phyloP scores from a whole-genome alignment of 2,329 filamentous ascomycete genomes.

The Ophiostoma tasmaniense region DNA sequence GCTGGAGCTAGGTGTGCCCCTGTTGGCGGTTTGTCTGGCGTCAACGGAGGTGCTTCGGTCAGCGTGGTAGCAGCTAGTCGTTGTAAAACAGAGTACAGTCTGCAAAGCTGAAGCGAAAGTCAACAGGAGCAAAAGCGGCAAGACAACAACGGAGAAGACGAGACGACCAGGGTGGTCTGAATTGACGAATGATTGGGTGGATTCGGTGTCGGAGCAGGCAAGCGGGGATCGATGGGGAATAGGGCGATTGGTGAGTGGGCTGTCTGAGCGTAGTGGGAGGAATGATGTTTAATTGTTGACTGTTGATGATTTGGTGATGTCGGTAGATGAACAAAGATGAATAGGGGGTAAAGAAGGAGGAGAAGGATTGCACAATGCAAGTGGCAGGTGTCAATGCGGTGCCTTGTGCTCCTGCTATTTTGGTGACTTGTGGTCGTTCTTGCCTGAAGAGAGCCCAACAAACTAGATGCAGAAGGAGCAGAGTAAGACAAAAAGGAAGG shows the following conservation, averaged over 20 bases:
- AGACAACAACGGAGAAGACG: background rate
- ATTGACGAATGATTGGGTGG: conserved; percentile 7
- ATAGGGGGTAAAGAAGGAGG: too few species aligned
- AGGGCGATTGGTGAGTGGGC: background rate
- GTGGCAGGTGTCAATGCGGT: background rate
- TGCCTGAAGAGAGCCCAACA: background rate
- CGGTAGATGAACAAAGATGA: too few species aligned
- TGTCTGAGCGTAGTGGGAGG: background rate
- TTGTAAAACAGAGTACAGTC: too few species aligned
- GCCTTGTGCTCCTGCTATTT: background rate
- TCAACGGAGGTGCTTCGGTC: background rate
- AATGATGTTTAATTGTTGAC: background rate
- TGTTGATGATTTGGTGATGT: too few species aligned
- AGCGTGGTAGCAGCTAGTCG: too few species aligned
- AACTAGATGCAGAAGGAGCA: background rate
- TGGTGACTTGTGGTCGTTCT: background rate
- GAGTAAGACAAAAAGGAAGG: background rate
- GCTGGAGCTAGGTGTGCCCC: background rate
- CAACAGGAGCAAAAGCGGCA: background rate
- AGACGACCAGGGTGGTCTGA: background rate
- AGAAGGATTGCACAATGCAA: too few species aligned
- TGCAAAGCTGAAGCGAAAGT: too few species aligned
- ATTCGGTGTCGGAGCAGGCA: background rate
- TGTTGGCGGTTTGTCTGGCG: background rate
- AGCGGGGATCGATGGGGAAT: background rate